A percentile compares a stretch with the other conserved stretches of the same genome.
phyloP scores from a whole-genome alignment of 805 yeast genomes.

The Yarrowia porcina region DNA sequence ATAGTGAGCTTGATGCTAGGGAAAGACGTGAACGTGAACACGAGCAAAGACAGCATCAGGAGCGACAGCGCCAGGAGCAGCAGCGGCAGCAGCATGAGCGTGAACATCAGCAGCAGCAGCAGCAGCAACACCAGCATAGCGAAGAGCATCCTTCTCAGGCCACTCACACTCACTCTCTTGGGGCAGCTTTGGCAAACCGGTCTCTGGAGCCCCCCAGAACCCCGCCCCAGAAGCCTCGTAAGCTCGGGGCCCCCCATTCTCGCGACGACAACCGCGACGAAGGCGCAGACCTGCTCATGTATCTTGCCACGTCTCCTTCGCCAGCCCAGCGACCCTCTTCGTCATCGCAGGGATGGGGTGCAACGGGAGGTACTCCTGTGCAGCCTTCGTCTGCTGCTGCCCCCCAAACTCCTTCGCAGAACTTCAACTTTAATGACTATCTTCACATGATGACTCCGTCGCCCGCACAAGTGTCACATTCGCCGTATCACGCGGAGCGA shows the following conservation, averaged over 20 bases:
- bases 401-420: constrained; percentile 41
- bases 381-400: constrained; percentile 28
- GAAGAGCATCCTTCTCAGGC: background rate
- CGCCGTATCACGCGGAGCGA: constrained; percentile 29
- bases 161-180: constrained; percentile 1
- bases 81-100: background rate
- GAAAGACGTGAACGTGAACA: background rate
- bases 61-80: constrained; percentile 29
- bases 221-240: constrained; percentile 32
- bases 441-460: constrained; percentile 71
- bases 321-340: constrained; percentile 44
- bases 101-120: background rate
- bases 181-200: background rate
- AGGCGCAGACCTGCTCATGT: constrained; percentile 80
- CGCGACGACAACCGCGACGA: constrained; percentile 42
- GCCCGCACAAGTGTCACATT: constrained; percentile 33
- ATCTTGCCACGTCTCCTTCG: constrained; percentile 79
- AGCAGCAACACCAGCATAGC: background rate
- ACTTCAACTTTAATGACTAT: constrained; percentile 77
- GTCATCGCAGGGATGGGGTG: constrained; percentile 25
- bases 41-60: constrained; percentile 22
- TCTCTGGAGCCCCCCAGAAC: constrained; percentile 33
- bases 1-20: constrained; percentile 2
- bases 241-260: constrained; percentile 18
- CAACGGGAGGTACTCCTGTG: constrained; percentile 2